Percentiles rank a stretch among this genome's conserved stretches.
Conservation (phyloP, 108 stramenopile genomes). For the Chaetoceros muelleri region DNA sequence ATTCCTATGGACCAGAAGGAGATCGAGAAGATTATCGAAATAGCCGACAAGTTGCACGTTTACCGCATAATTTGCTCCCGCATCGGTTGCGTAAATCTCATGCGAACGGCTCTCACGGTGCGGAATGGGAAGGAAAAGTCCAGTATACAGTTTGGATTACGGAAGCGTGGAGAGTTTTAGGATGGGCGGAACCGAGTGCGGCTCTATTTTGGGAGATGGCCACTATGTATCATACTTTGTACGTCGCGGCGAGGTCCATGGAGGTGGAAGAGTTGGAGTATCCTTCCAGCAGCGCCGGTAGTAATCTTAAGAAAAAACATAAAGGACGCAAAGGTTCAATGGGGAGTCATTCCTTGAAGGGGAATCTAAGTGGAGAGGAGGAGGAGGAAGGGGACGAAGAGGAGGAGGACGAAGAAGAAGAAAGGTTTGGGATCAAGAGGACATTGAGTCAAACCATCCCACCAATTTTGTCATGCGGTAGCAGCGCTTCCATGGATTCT, state of each 20-base stretch:
- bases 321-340: too few species aligned
- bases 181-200: constrained; percentile 80
- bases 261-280: constrained; percentile 22
- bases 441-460: constrained; percentile 38
- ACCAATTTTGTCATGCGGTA: constrained; percentile 75
- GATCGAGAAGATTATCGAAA: not conserved
- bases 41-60: not conserved
- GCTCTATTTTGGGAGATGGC: constrained; percentile 97
- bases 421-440: constrained; percentile 1
- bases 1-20: too few species aligned
- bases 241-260: constrained; percentile 45
- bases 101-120: too few species aligned
- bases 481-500: constrained; percentile 50
- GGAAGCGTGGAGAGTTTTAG: constrained; percentile 85
- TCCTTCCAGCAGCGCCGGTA: too few species aligned
- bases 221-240: constrained; percentile 83
- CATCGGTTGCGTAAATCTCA: too few species aligned
- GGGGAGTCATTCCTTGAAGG: too few species aligned
- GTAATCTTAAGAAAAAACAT: too few species aligned
- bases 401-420: constrained; percentile 2
- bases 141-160: constrained; percentile 88
- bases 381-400: constrained; percentile 27
- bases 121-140: constrained; percentile 15
- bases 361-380: too few species aligned
- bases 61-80: not conserved